These are phyloP conservation scores for Candida argentea DNA, from an alignment of 805 yeast species.

Conservation along the genomic window DNA sequence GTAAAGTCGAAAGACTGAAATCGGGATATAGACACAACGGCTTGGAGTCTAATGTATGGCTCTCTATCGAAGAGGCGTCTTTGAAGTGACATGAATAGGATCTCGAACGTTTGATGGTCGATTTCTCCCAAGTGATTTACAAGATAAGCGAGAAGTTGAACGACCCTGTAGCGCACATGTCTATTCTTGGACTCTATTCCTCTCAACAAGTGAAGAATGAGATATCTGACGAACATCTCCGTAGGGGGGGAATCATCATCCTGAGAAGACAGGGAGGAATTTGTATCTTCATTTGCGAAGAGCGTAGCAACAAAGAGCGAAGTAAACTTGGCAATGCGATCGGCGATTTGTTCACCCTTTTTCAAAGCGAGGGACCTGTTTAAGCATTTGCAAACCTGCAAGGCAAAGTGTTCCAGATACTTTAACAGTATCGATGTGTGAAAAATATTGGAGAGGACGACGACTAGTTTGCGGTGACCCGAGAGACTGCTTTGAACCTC, in stretches of 20 bases:
- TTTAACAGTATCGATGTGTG: conserved; percentile 42
- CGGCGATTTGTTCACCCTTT: conserved; percentile 63
- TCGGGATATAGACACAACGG: conserved; percentile 67
- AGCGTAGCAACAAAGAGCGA: conserved; percentile 45
- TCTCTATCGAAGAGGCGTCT: conserved; percentile 69
- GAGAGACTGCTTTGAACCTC: conserved; percentile 68
- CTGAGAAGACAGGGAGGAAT: conserved; percentile 9
- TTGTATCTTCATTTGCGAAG: conserved; percentile 20
- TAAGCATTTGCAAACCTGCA: conserved; percentile 48
- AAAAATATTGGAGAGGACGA: conserved; percentile 51
- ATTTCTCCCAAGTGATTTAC: conserved; percentile 68
- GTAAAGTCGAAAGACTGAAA: conserved; percentile 44
- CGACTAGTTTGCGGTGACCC: conserved; percentile 67
- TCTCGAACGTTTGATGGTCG: conserved; percentile 59
- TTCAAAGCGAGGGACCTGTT: conserved; percentile 59
- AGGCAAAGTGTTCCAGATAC: conserved; percentile 48
- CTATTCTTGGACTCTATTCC: conserved; percentile 73
- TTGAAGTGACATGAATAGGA: conserved; percentile 48
- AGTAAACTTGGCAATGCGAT: conserved; percentile 65
- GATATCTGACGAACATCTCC: conserved; percentile 45
- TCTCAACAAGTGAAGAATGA: conserved; percentile 58
- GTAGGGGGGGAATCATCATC: conserved; percentile 20
- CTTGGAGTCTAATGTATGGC: conserved; percentile 69
- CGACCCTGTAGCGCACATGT: conserved; percentile 69
- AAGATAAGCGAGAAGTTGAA: conserved; percentile 62